phyloP scores from a whole-genome alignment of 495 filamentous ascomycete genomes.

The Letharia lupina region DNA sequence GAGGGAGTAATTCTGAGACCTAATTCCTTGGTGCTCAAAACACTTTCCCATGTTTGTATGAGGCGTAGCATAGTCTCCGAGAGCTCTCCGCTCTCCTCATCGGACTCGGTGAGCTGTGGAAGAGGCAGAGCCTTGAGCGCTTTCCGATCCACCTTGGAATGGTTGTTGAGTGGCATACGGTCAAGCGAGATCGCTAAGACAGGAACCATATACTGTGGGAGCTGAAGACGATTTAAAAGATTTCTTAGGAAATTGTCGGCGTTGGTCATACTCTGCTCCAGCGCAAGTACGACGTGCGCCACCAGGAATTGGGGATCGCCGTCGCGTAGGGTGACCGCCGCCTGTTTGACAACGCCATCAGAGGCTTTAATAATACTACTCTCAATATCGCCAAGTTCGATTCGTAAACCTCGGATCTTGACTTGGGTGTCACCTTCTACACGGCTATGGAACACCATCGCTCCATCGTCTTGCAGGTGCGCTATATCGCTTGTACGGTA shows the following conservation, averaged over 20 bases:
- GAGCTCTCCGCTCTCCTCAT: slow-evolving; percentile 1
- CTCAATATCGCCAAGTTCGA: slow-evolving; percentile 47
- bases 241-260: slow-evolving; percentile 22
- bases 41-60: slow-evolving; percentile 27
- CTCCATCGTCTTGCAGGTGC: slow-evolving; percentile 31
- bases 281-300: slow-evolving; percentile 27
- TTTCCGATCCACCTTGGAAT: slow-evolving; percentile 38
- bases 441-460: slow-evolving; percentile 33
- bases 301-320: slow-evolving; percentile 27
- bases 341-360: slow-evolving; percentile 27
- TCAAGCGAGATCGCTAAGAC: slow-evolving; percentile 31
- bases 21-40: slow-evolving; percentile 9
- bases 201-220: slow-evolving; percentile 45
- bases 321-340: slow-evolving; percentile 30
- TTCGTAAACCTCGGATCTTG: slow-evolving; percentile 43
- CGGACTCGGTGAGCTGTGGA: not conserved
- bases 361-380: slow-evolving; percentile 26
- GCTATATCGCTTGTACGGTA: slow-evolving; percentile 39
- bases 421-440: slow-evolving; percentile 40
- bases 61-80: slow-evolving; percentile 21
- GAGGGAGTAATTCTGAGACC: slow-evolving; percentile 21
- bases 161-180: slow-evolving; percentile 34
- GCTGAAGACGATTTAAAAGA: slow-evolving; percentile 26
- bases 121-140: slow-evolving; percentile 26
- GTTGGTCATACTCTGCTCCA: slow-evolving; percentile 2